Conservation (phyloP, 371 early-diverging fungal genomes). For the Sporodiniella umbellata region DNA sequence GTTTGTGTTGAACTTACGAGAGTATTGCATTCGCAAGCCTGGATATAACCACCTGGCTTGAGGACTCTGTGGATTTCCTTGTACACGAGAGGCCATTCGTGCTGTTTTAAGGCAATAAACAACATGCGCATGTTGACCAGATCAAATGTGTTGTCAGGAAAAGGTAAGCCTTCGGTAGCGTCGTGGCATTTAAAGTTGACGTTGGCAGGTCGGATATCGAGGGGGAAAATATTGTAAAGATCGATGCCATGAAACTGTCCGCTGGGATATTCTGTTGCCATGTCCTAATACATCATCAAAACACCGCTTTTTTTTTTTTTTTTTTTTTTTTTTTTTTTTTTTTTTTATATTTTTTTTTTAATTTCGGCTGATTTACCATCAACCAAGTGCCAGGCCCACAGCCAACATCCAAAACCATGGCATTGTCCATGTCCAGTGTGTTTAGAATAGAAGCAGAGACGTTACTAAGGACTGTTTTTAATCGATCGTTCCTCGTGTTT, state of each 20-base stretch:
- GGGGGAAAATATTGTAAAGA: slow-evolving; percentile 38
- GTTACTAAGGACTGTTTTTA: slow-evolving; percentile 13
- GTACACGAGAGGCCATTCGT: slow-evolving; percentile 13
- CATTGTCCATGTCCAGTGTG: too few relatives aligned
- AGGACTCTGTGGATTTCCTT: slow-evolving; percentile 30
- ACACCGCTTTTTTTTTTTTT: too few relatives aligned
- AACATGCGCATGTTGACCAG: slow-evolving; percentile 46
- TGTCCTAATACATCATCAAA: too few relatives aligned
- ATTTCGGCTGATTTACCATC: slow-evolving; percentile 14
- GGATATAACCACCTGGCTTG: slow-evolving; percentile 45
- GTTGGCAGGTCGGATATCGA: slow-evolving; percentile 41
- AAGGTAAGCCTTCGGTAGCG: slow-evolving; percentile 36
- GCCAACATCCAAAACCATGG: slow-evolving; percentile 19
- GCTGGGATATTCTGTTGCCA: slow-evolving; percentile 46
- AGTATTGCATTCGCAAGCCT: slow-evolving; percentile 46
- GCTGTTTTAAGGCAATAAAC: slow-evolving; percentile 15
- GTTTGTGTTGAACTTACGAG: slow-evolving; percentile 16
- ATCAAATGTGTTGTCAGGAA: slow-evolving; percentile 46
- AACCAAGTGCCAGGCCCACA: slow-evolving; percentile 30
- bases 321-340: too few relatives aligned
- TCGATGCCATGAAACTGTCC: slow-evolving; percentile 44
- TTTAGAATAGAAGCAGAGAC: slow-evolving; percentile 9
- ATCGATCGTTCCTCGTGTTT: background rate
- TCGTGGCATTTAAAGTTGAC: slow-evolving; percentile 39
- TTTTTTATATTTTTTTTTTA: background rate